These are phyloP conservation scores for Grosmannia serpens DNA, from an alignment of 2,329 filamentous ascomycete genomes.

Conservation along the genomic window DNA sequence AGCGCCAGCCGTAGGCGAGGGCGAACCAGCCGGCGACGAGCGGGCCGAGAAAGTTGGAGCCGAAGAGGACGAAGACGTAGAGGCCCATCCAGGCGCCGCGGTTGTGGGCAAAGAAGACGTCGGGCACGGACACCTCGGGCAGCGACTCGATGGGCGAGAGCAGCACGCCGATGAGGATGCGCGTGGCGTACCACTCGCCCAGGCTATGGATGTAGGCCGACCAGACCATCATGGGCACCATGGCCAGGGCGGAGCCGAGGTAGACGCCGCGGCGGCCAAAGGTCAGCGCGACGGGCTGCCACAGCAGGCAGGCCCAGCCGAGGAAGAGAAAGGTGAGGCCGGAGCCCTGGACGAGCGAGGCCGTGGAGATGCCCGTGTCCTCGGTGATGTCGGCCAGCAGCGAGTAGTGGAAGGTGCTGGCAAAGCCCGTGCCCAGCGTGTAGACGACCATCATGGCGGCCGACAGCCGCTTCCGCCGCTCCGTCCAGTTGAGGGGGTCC, in stretches of 20 bases:
- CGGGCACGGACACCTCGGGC: slow-evolving; percentile 25
- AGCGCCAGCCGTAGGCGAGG: slow-evolving; percentile 35
- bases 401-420: slow-evolving; percentile 35
- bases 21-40: slow-evolving; percentile 37
- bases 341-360: slow-evolving; percentile 34
- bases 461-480: slow-evolving; percentile 34
- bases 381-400: slow-evolving; percentile 34
- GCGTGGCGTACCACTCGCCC: slow-evolving; percentile 32
- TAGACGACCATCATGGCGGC: slow-evolving; percentile 23
- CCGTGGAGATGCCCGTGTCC: slow-evolving; percentile 32
- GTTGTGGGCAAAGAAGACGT: slow-evolving; percentile 17
- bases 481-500: slow-evolving; percentile 43
- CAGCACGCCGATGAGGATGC: slow-evolving; percentile 32
- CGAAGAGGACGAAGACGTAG: slow-evolving; percentile 31
- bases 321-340: slow-evolving; percentile 34
- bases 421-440: slow-evolving; percentile 35
- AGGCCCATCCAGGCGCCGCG: slow-evolving; percentile 27
- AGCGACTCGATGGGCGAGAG: slow-evolving; percentile 33
- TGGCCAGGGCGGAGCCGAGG: slow-evolving; percentile 16
- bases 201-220: slow-evolving; percentile 25
- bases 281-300: slow-evolving; percentile 34
- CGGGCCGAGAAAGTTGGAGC: slow-evolving; percentile 33
- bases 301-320: slow-evolving; percentile 33
- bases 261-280: slow-evolving; percentile 24
- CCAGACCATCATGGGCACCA: slow-evolving; percentile 23